Base-by-base conservation (phyloP, 139 green algal genomes). In the Picochlorum sp. region DNA sequence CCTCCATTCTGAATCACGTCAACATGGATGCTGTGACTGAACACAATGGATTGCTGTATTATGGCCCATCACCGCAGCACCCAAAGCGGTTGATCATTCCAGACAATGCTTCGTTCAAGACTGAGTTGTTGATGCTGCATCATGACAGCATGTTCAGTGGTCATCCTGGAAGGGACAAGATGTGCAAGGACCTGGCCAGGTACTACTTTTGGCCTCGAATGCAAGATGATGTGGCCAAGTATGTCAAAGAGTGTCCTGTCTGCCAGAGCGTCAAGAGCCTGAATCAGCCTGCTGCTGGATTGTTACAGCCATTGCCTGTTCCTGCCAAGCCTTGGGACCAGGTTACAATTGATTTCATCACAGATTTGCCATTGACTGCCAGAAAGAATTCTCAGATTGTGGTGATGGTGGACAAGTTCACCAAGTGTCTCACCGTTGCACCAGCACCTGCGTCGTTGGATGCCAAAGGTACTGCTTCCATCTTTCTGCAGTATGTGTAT, bases 291-390 rank as follows among this genome's bases (percentile, higher is more conserved):
- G 11, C 18, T 7, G 11, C 20, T 32, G 51, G 51, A 28, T 30
- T 58, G 21, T 21, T 58, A 6, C 51, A 58, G 8, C 74, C 81
- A 21, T 41, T 85, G n/a, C 54, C 62, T 34, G 58, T 80, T 10
- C 80, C 77, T 24, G 13, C 15, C 3, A 23, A 57, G 1, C 64
- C 44, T 3, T 87, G 77, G 72, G 47, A 77, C 34, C 24, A 26
- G 2, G 24, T 26, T 26, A 26, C 24, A 26, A 26, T 26, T 26
- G 24, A 26, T 26, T 26, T 26, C 24, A 26, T 26, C 24, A 26
- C 24, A 26, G 24, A 26, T 26, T 26, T 26, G 24, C 24, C 24
- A 26, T 26, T 26, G 24, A 26, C 24, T 26, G 24, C 24, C 24
- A 26, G 24, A 26, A 26, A 3, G 24, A 26, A 26, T 26, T 26